Percentiles rank a stretch among this genome's conserved stretches.
Evolutionary conservation across 768 basidiomycete genomes (phyloP).

Genomic region (Collybia sp.): DNA sequence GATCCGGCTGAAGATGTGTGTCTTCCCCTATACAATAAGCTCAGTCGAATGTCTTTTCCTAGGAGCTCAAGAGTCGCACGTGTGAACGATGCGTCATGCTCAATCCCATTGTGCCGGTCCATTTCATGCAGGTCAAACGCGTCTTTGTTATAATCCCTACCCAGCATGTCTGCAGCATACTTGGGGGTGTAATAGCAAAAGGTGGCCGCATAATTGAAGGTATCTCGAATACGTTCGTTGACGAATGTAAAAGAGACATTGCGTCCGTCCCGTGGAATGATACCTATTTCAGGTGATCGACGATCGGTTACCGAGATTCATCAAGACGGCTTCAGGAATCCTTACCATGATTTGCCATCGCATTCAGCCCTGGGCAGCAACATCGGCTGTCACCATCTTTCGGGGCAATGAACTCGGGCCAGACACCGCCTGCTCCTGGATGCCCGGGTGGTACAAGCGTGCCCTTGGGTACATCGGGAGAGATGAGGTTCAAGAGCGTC

Average conservation of each 20-base stretch:
- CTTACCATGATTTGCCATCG: slow-evolving; percentile 80
- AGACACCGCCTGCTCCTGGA: slow-evolving; percentile 54
- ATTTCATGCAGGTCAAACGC: slow-evolving; percentile 64
- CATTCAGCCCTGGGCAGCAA: slow-evolving; percentile 73
- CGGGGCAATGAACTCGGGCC: slow-evolving; percentile 64
- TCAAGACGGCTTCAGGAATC: slow-evolving; percentile 22
- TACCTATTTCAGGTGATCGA: slow-evolving; percentile 38
- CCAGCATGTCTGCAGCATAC: slow-evolving; percentile 52
- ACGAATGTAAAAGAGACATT: slow-evolving; percentile 61
- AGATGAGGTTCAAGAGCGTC: slow-evolving; percentile 45
- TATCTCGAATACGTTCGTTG: slow-evolving; percentile 36
- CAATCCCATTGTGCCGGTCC: slow-evolving; percentile 71
- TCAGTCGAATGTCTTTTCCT: neutral
- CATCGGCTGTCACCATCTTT: slow-evolving; percentile 63
- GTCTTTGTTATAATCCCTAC: slow-evolving; percentile 51
- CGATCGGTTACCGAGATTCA: slow-evolving; percentile 6
- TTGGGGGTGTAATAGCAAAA: slow-evolving; percentile 68
- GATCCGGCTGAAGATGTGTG: slow-evolving; percentile 38
- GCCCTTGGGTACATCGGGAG: slow-evolving; percentile 44
- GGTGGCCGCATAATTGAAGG: slow-evolving; percentile 66
- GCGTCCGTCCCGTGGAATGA: slow-evolving; percentile 59
- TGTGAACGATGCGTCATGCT: slow-evolving; percentile 62
- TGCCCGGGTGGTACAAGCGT: slow-evolving; percentile 50
- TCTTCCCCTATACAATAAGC: slow-evolving; percentile 45
- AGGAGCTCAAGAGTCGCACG: slow-evolving; percentile 19